These are phyloP conservation scores for Phytophthora pini DNA, from an alignment of 352 stramenopile genomes.

Conservation along the genomic window DNA sequence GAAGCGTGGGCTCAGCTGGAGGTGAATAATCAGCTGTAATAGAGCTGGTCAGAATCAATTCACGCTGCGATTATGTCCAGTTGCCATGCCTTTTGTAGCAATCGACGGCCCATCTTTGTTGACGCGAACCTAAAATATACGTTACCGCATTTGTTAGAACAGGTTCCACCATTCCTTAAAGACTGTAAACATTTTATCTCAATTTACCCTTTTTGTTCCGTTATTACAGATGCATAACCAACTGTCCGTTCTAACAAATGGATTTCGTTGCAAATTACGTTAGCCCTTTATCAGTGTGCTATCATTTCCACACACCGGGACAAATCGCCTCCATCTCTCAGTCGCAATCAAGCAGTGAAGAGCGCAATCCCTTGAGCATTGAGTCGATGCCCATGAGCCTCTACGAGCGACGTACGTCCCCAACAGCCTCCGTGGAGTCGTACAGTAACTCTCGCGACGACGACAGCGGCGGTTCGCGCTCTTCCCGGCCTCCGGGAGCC, in stretches of 20 bases:
- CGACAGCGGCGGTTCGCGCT: background rate
- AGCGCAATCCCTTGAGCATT: background rate
- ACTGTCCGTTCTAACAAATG: too few species aligned
- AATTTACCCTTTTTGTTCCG: too few species aligned
- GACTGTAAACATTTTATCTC: too few species aligned
- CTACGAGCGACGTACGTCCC: slow-evolving; percentile 10
- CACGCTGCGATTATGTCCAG: background rate
- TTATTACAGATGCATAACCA: too few species aligned
- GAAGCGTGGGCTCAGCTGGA: background rate
- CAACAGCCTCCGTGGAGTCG: background rate
- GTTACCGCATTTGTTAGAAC: too few species aligned
- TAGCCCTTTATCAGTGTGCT: background rate
- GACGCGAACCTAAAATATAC: slow-evolving; percentile 1
- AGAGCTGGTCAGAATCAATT: slow-evolving; percentile 9
- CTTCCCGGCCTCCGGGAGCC: slow-evolving; percentile 1
- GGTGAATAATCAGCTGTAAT: slow-evolving; percentile 5
- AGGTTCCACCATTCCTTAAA: too few species aligned
- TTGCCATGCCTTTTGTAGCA: background rate
- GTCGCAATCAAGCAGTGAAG: slow-evolving; percentile 19
- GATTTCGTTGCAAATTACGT: background rate
- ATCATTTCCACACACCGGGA: background rate
- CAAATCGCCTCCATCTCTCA: slow-evolving; percentile 1
- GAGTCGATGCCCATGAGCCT: slow-evolving; percentile 5
- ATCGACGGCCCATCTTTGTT: slow-evolving; percentile 9
- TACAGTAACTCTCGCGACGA: background rate